Conservation (phyloP, 768 basidiomycete genomes). For the Rhodocollybia butyracea region DNA sequence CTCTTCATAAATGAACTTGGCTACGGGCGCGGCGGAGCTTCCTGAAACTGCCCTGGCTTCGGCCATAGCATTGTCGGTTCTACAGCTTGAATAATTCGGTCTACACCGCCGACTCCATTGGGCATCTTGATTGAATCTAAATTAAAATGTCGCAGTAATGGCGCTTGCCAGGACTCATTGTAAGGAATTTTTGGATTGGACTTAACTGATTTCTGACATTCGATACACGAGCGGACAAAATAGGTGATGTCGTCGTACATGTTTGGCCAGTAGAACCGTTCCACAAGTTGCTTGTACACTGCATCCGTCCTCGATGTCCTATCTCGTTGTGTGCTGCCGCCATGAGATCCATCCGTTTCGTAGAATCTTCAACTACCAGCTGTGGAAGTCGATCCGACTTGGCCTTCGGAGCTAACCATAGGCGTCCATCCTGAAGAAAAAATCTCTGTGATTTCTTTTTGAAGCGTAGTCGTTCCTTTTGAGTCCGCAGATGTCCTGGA, state of each 20-base stretch:
- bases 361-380: slow-evolving; percentile 17
- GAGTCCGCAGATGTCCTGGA: slow-evolving; percentile 3
- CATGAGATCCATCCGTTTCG: slow-evolving; percentile 14
- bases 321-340: slow-evolving; percentile 21
- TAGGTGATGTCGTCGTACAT: no score
- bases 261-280: no score
- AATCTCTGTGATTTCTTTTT: slow-evolving; percentile 9
- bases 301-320: no score
- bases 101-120: slow-evolving; percentile 14
- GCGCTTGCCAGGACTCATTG: no score
- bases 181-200: no score
- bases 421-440: slow-evolving; percentile 15
- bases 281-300: no score
- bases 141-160: no score
- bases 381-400: slow-evolving; percentile 12
- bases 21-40: slow-evolving; percentile 14
- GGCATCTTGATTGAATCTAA: slow-evolving; percentile 29
- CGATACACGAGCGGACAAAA: no score
- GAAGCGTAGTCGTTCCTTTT: slow-evolving; percentile 5
- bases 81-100: slow-evolving; percentile 23
- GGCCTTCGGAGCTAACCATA: slow-evolving; percentile 16
- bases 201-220: no score
- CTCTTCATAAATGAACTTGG: slow-evolving; percentile 27
- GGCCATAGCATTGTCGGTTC: slow-evolving; percentile 20
- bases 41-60: slow-evolving; percentile 12